A percentile compares a stretch with the other conserved stretches of the same genome.
Evolutionary conservation across 768 basidiomycete species (phyloP).

Genomic region (Rhodotorula graminis): DNA sequence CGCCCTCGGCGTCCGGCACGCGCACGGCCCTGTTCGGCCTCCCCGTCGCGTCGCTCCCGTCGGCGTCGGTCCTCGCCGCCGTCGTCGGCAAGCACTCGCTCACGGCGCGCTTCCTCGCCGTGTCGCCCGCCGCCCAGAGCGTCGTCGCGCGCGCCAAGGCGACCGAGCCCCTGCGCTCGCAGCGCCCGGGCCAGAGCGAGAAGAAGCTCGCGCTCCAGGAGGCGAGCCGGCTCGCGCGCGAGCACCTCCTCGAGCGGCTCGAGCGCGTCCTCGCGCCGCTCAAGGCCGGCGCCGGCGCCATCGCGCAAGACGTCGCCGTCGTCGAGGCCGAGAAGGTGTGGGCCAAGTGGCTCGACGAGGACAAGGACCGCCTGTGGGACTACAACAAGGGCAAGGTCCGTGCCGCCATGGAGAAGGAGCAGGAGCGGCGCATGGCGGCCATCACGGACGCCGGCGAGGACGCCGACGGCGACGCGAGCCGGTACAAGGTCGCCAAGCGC

Average conservation of each 20-base stretch:
- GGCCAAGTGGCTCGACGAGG: conserved; percentile 7
- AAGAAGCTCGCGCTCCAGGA: conserved; percentile 14
- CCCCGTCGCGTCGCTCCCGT: conserved; percentile 30
- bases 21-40: conserved; percentile 32
- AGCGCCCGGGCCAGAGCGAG: neutral
- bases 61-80: conserved; percentile 36
- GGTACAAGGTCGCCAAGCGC: conserved; percentile 18
- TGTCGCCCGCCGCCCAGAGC: conserved; percentile 2
- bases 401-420: conserved; percentile 26
- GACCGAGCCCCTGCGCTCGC: conserved; percentile 23
- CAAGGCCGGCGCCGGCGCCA: neutral
- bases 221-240: conserved; percentile 8
- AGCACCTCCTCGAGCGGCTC: conserved; percentile 17
- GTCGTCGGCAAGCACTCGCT: conserved; percentile 38
- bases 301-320: conserved; percentile 11
- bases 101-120: conserved; percentile 28
- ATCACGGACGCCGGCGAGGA: conserved; percentile 8
- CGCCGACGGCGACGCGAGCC: neutral
- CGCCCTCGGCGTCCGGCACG: neutral
- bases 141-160: conserved; percentile 19
- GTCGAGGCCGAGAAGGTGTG: conserved; percentile 19
- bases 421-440: conserved; percentile 10
- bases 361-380: conserved; percentile 14
- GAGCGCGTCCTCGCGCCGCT: conserved; percentile 18
- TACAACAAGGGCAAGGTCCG: conserved; percentile 20